Base-by-base conservation (phyloP, 148 eudicot genomes). In the Rhododendron mucronatum region DNA sequence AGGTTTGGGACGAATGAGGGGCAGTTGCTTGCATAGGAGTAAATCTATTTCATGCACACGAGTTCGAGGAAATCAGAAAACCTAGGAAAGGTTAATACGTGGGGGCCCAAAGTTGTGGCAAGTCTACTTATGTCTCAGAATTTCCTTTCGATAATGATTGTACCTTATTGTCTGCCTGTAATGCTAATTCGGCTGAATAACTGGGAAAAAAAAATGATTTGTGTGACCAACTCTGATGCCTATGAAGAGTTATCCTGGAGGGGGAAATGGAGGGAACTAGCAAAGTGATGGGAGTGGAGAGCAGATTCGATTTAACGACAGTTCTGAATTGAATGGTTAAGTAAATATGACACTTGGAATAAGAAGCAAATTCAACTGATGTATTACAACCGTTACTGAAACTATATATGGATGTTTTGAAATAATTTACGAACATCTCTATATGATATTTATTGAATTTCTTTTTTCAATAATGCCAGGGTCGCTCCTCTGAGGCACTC, bases 1-100 rank as follows among this genome's bases (percentile, higher is more conserved):
- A 85, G 76, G 57, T 85, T 45, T 69, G 14, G 65, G 50, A 88
- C 71, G 50, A 87, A 83, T 86, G 90, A 89, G 59, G 83, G 59
- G 39, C 73, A 47, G 47, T 85, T 90, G 80, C 71, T 89, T 41
- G 84, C 74, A 33, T 88, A 89, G 74, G 59, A 51, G 39, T 30
- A 33, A 51, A n/a, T 37, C 12, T 13, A 59, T 35, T 82, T 55
- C 39, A 21, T 57, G 71, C 71, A 23, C n/a, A 13, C 1, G 35
- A 53, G 47, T 37, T 21, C 11, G 74, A 26, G 35, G 33, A 67
- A 67, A 67, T 3, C 21, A 20, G 48, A 37, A 82, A 82, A 37
- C 48, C 74, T 33, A 21, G 73, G 7, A 4, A 59, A 35, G 14
- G 73, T 30, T 59, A 10, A 47, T 37, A 12, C 59, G 13, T 50